Evolutionary conservation across 1,284 basidiomycete genomes (phyloP).

Genomic region (Fomitiporia mediterranea): DNA sequence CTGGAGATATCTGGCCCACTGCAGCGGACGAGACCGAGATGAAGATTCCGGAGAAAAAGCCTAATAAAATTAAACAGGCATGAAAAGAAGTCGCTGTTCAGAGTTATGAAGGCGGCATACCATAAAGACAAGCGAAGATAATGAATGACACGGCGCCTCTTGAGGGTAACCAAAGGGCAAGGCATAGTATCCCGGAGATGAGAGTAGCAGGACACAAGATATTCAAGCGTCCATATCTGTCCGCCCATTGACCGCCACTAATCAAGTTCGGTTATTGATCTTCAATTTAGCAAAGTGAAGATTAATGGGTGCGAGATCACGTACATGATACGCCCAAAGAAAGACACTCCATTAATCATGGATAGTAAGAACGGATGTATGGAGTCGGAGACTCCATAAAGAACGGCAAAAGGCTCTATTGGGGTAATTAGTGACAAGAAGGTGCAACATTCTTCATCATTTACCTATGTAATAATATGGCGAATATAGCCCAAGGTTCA

Average conservation of each 20-base stretch:
- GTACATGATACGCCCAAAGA: conserved; percentile 5
- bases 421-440: neutral
- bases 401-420: conserved; percentile 5
- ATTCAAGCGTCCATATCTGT: conserved; percentile 6
- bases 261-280: no score
- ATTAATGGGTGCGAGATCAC: neutral
- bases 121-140: conserved; percentile 4
- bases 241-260: conserved; percentile 1
- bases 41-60: conserved; percentile 8
- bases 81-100: neutral
- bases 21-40: conserved; percentile 7
- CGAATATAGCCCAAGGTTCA: conserved; percentile 6
- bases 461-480: conserved; percentile 6
- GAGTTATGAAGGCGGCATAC: neutral
- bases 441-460: neutral
- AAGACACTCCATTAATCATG: conserved; percentile 9
- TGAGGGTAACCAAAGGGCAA: conserved; percentile 6
- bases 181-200: conserved; percentile 2
- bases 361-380: conserved; percentile 1
- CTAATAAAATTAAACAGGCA: neutral
- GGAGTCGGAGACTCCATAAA: neutral
- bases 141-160: neutral
- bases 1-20: conserved; percentile 6
- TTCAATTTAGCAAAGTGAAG: no score
- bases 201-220: conserved; percentile 1